Evolutionary conservation across 345 rosid genomes (phyloP).

Genomic region (Schrenkiella parvula): DNA sequence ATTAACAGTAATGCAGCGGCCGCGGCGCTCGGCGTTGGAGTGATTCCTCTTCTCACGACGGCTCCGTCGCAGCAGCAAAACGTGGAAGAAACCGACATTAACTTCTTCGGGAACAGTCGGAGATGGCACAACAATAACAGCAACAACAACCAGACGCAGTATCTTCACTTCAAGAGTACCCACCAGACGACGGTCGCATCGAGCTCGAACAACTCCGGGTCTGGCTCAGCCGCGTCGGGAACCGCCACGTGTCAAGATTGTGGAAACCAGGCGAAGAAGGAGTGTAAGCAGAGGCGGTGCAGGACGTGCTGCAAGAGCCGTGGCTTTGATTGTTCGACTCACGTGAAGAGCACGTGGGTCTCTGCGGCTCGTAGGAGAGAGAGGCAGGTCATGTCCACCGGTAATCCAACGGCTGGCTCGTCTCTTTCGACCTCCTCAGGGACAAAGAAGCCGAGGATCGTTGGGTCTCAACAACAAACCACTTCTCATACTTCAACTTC

Average conservation of each 20-base stretch:
- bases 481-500: constrained; percentile 91
- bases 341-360: constrained; percentile 99
- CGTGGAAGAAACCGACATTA: constrained; percentile 46
- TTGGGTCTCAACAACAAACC: constrained; percentile 56
- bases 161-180: constrained; percentile 41
- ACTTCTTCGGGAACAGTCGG: constrained; percentile 38
- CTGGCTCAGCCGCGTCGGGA: constrained; percentile 47
- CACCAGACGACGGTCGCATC: constrained; percentile 20
- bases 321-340: constrained; percentile 85
- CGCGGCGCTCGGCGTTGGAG: constrained; percentile 73
- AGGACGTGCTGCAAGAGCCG: constrained; percentile 95
- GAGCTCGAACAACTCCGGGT: constrained; percentile 30
- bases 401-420: constrained; percentile 49
- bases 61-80: constrained; percentile 39
- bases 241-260: constrained; percentile 88
- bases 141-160: constrained; percentile 27
- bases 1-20: constrained; percentile 46
- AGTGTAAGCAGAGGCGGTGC: constrained; percentile 77
- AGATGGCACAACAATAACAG: constrained; percentile 70
- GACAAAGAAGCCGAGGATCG: constrained; percentile 72
- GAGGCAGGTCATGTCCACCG: constrained; percentile 58
- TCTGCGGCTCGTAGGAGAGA: constrained; percentile 88
- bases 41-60: constrained; percentile 68
- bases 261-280: constrained; percentile 98
- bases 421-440: constrained; percentile 75